phyloP scores from a whole-genome alignment of 345 rosid genomes.

The Dovyalis caffra region DNA sequence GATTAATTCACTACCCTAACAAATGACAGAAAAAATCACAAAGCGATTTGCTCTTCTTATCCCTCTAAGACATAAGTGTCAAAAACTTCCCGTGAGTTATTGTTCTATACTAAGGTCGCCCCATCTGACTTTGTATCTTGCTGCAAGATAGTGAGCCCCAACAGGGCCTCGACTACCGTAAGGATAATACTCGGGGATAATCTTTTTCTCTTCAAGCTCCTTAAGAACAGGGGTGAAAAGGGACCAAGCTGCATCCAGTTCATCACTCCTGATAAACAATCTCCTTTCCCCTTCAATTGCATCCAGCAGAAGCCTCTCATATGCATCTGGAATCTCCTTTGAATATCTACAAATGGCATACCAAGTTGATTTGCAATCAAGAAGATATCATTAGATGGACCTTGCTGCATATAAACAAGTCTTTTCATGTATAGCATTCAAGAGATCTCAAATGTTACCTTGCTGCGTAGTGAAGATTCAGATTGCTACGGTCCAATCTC shows the following conservation, averaged over 20 bases:
- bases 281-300: slow-evolving; percentile 98
- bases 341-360: slow-evolving; percentile 53
- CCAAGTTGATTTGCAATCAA: no score
- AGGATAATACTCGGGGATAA: slow-evolving; percentile 85
- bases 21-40: neutral
- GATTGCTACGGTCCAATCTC: slow-evolving; percentile 87
- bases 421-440: neutral
- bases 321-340: slow-evolving; percentile 97
- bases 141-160: slow-evolving; percentile 98
- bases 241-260: slow-evolving; percentile 93
- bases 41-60: neutral
- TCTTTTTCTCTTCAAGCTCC: slow-evolving; percentile 81
- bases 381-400: neutral
- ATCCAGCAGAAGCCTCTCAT: slow-evolving; percentile 91
- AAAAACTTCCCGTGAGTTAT: slow-evolving; percentile 11
- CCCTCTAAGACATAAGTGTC: neutral
- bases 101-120: slow-evolving; percentile 76
- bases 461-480: slow-evolving; percentile 88
- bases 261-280: slow-evolving; percentile 92
- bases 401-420: neutral
- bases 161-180: slow-evolving; percentile 99
- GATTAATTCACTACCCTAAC: neutral
- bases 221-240: slow-evolving; percentile 78
- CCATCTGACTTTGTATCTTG: slow-evolving; percentile 88
- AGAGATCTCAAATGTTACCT: slow-evolving; percentile 42